phyloP scores from a whole-genome alignment of 768 basidiomycete species.

The Xerocomus spinulosus region DNA sequence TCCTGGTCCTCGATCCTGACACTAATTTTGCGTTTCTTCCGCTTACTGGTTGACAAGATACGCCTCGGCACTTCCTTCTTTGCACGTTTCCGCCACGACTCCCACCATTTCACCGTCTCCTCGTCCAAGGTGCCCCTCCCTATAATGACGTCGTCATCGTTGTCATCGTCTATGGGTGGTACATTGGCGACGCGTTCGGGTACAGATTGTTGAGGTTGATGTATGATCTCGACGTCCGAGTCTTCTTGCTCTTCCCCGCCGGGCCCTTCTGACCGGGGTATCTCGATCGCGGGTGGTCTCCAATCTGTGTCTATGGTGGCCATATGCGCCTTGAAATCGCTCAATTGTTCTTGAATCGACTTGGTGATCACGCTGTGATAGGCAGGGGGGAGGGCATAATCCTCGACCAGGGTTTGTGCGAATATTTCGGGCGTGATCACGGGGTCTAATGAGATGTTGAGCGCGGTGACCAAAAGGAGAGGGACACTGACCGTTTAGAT shows the following conservation, averaged over 20 bases:
- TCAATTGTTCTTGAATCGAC: constrained; percentile 83
- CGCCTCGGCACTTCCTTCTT: constrained; percentile 30
- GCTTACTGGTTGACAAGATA: constrained; percentile 28
- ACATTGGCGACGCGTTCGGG: constrained; percentile 24
- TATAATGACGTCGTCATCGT: constrained; percentile 19
- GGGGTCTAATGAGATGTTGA: constrained; percentile 52
- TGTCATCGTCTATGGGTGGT: constrained; percentile 14
- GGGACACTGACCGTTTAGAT: constrained; percentile 72
- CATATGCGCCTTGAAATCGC: constrained; percentile 70
- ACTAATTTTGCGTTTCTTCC: constrained; percentile 41
- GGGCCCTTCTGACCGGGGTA: constrained; percentile 19
- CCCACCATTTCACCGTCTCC: constrained; percentile 61
- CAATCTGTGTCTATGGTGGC: constrained; percentile 48
- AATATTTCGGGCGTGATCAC: constrained; percentile 87
- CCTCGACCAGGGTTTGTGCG: constrained; percentile 86
- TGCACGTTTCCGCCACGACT: constrained; percentile 57
- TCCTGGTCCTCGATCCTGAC: constrained; percentile 25
- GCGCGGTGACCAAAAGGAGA: not conserved
- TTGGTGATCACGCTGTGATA: constrained; percentile 69
- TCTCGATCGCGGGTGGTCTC: constrained; percentile 22
- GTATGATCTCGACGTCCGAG: constrained; percentile 24
- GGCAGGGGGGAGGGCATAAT: constrained; percentile 68
- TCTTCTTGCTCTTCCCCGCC: constrained; percentile 27
- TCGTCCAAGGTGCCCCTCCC: constrained; percentile 45
- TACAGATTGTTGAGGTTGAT: constrained; percentile 8